Conservation (phyloP, 139 green algal species). For the Chlamydomonas sp. region DNA sequence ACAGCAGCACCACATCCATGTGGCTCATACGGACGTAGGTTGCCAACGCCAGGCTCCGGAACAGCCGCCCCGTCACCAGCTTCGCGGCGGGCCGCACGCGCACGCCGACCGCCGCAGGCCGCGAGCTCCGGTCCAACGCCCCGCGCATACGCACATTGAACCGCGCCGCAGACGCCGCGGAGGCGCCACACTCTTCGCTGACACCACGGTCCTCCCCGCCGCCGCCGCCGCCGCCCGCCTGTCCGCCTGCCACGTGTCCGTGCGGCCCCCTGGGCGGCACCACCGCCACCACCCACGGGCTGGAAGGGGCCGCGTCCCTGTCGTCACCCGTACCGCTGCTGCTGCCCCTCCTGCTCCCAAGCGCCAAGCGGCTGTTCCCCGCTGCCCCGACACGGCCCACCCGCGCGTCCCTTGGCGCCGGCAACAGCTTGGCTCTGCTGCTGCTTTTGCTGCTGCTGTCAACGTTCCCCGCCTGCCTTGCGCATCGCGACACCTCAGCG, state of each 20-base stretch:
- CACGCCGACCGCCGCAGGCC: neutral
- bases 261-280: neutral
- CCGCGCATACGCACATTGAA: neutral
- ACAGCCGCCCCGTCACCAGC: neutral
- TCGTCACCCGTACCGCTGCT: neutral
- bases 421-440: no score
- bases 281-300: slow-evolving; percentile 7
- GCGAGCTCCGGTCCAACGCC: neutral
- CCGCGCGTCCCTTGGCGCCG: neutral
- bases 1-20: slow-evolving; percentile 5
- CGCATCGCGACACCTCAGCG: neutral
- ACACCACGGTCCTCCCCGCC: no score
- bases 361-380: neutral
- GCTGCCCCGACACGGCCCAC: neutral
- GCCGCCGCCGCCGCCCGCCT: no score
- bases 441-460: neutral
- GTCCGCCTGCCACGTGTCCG: neutral
- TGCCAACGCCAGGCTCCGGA: neutral
- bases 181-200: neutral
- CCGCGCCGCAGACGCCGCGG: no score
- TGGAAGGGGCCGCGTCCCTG: neutral
- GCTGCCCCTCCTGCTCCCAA: no score
- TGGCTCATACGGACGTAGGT: neutral
- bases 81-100: neutral
- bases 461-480: neutral